Percentiles rank a stretch among this genome's conserved stretches.
These are phyloP conservation scores for Malbranchea zuffiana DNA, from an alignment of 2,329 filamentous ascomycete species.

Conservation along the genomic window DNA sequence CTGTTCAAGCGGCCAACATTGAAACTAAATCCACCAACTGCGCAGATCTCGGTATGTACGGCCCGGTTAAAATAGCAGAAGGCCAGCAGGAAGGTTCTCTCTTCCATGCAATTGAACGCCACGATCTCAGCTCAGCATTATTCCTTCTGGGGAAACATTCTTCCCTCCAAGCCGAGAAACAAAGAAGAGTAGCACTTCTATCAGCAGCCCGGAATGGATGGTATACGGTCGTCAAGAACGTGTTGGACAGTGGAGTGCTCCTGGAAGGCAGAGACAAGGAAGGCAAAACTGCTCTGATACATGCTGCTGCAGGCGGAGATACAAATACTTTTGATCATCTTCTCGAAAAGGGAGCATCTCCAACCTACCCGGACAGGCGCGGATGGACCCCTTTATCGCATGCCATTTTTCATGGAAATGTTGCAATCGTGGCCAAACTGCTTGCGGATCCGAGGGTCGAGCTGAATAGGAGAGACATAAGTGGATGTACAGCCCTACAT, in stretches of 20 bases:
- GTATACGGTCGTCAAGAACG: conserved; percentile 8
- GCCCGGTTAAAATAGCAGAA: not conserved
- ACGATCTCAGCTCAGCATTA: conserved; percentile 4
- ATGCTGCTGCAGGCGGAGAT: conserved; percentile 8
- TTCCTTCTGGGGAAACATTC: not conserved
- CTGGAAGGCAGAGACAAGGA: conserved; percentile 6
- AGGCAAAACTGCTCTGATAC: conserved; percentile 6
- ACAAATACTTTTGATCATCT: conserved; percentile 10
- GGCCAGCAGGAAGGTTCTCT: not conserved
- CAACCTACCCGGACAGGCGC: not conserved
- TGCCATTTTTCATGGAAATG: conserved; percentile 10
- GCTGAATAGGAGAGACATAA: conserved; percentile 1
- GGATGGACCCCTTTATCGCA: conserved; percentile 9
- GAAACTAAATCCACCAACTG: too few relatives aligned
- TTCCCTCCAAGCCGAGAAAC: not conserved
- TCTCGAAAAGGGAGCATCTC: conserved; percentile 2
- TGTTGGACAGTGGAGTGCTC: conserved; percentile 10
- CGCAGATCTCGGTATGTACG: not conserved
- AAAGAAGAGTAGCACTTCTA: conserved; percentile 4
- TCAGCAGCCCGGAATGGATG: conserved; percentile 11
- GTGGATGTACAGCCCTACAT: conserved; percentile 2
- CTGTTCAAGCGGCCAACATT: too few relatives aligned
- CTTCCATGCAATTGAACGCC: conserved; percentile 2
- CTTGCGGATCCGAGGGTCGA: conserved; percentile 10
- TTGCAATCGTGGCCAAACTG: conserved; percentile 8